A percentile compares a stretch with the other conserved stretches of the same genome.
Conservation (phyloP, 2,329 filamentous ascomycete species). For the Penicillium sp. region DNA sequence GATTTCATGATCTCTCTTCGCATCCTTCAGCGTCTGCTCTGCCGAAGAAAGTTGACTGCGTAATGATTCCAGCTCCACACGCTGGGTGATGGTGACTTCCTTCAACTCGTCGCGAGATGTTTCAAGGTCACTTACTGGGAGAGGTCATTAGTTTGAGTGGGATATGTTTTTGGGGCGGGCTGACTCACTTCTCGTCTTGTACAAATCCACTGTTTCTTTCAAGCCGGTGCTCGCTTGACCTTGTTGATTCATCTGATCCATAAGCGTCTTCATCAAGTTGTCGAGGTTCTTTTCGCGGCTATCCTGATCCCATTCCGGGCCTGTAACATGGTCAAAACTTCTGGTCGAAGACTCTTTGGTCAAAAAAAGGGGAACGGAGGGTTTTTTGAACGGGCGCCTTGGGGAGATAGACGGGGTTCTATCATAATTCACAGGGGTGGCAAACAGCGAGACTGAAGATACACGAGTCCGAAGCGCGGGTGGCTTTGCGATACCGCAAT, state of each 20-base stretch:
- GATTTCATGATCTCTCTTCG: slow-evolving; percentile 54
- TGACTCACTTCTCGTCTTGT: slow-evolving; percentile 71
- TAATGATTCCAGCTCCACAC: slow-evolving; percentile 67
- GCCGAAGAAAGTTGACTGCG: slow-evolving; percentile 55
- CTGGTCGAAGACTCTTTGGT: slow-evolving; percentile 73
- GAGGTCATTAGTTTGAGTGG: neutral
- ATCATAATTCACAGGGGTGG: slow-evolving; percentile 36
- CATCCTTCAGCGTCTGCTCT: slow-evolving; percentile 54
- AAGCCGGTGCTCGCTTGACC: slow-evolving; percentile 68
- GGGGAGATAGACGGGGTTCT: slow-evolving; percentile 10
- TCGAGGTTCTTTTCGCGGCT: slow-evolving; percentile 76
- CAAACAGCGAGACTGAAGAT: slow-evolving; percentile 26
- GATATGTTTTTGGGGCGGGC: neutral
- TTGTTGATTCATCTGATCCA: slow-evolving; percentile 70
- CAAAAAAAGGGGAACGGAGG: slow-evolving; percentile 55
- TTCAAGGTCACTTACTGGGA: slow-evolving; percentile 61
- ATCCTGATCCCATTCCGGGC: slow-evolving; percentile 69
- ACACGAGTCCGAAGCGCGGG: slow-evolving; percentile 43
- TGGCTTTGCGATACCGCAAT: slow-evolving; percentile 11
- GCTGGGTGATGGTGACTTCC: slow-evolving; percentile 57
- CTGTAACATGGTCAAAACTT: slow-evolving; percentile 52
- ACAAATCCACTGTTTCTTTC: slow-evolving; percentile 72
- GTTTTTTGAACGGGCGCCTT: slow-evolving; percentile 30
- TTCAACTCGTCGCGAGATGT: slow-evolving; percentile 52
- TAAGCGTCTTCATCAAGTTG: slow-evolving; percentile 69